These are phyloP conservation scores for Penicillium rolfsii DNA, from an alignment of 2,329 filamentous ascomycete species.

Conservation along the genomic window DNA sequence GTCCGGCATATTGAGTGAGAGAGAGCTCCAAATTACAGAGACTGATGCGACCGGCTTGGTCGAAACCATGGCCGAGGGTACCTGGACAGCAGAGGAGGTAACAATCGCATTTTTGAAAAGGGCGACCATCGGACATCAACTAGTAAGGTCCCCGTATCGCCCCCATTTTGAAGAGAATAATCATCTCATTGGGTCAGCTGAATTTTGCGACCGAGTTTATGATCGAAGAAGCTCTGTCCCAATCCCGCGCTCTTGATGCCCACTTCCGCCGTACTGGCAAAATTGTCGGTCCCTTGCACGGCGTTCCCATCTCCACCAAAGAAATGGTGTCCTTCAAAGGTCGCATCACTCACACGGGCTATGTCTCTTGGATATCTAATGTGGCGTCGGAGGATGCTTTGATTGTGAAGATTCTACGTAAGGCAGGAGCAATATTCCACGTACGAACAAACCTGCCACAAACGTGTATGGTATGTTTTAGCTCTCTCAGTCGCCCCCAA, in stretches of 20 bases:
- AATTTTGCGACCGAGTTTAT: slow-evolving; percentile 25
- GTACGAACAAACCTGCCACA: slow-evolving; percentile 47
- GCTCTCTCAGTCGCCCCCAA: too few relatives aligned
- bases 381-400: slow-evolving; percentile 44
- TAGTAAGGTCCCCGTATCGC: slow-evolving; percentile 3
- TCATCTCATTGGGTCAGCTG: too few relatives aligned
- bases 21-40: slow-evolving; percentile 1
- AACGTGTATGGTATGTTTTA: slow-evolving; percentile 41
- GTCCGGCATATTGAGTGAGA: neutral
- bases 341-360: too few relatives aligned
- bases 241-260: slow-evolving; percentile 44
- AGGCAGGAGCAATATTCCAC: slow-evolving; percentile 44
- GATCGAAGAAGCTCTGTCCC: slow-evolving; percentile 23
- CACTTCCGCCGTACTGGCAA: slow-evolving; percentile 43
- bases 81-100: slow-evolving; percentile 9
- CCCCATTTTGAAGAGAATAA: too few relatives aligned
- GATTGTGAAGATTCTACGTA: too few relatives aligned
- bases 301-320: slow-evolving; percentile 49
- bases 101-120: slow-evolving; percentile 14
- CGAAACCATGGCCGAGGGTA: slow-evolving; percentile 6
- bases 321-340: slow-evolving; percentile 12
- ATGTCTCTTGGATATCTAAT: slow-evolving; percentile 33
- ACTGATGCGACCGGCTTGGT: slow-evolving; percentile 1
- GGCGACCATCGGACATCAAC: slow-evolving; percentile 13
- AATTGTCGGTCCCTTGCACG: slow-evolving; percentile 44